Percentiles rank a stretch among this genome's conserved stretches.
Conservation (phyloP, 1,139 yeast species). For the Saccharomyces hybrid region DNA sequence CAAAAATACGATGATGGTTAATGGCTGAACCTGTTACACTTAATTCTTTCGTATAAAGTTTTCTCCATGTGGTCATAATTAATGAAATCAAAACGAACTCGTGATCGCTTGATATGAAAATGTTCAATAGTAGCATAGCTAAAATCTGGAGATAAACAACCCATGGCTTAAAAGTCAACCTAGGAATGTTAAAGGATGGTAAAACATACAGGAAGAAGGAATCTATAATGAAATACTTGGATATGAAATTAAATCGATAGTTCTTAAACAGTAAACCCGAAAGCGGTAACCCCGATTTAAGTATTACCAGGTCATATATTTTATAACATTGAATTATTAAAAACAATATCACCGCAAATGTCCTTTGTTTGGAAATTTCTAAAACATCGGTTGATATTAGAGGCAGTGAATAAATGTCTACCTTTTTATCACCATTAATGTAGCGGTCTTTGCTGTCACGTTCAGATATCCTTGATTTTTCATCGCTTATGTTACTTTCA, state of each 20-base stretch:
- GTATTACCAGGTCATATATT: conserved; percentile 54
- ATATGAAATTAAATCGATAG: conserved; percentile 48
- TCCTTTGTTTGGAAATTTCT: conserved; percentile 78
- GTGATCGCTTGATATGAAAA: conserved; percentile 34
- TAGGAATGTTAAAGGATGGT: conserved; percentile 70
- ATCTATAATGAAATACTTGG: conserved; percentile 69
- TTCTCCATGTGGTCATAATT: conserved; percentile 40
- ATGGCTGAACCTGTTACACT: conserved; percentile 54
- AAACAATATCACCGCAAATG: conserved; percentile 58
- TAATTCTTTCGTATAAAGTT: conserved; percentile 50
- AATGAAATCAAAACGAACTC: conserved; percentile 45
- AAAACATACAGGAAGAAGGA: conserved; percentile 58
- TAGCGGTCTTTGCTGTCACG: not conserved
- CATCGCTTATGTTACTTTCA: not conserved
- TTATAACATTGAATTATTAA: conserved; percentile 74
- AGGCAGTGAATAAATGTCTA: conserved; percentile 23
- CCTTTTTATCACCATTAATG: not conserved
- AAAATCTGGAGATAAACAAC: conserved; percentile 34
- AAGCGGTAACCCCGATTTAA: conserved; percentile 27
- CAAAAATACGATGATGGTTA: conserved; percentile 38
- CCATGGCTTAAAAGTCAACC: conserved; percentile 45
- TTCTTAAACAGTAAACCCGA: conserved; percentile 35
- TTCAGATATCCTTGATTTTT: not conserved
- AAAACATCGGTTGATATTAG: conserved; percentile 50
- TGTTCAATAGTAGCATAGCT: conserved; percentile 31